Conservation (phyloP, 768 basidiomycete genomes). For the Termitomyces sp. region DNA sequence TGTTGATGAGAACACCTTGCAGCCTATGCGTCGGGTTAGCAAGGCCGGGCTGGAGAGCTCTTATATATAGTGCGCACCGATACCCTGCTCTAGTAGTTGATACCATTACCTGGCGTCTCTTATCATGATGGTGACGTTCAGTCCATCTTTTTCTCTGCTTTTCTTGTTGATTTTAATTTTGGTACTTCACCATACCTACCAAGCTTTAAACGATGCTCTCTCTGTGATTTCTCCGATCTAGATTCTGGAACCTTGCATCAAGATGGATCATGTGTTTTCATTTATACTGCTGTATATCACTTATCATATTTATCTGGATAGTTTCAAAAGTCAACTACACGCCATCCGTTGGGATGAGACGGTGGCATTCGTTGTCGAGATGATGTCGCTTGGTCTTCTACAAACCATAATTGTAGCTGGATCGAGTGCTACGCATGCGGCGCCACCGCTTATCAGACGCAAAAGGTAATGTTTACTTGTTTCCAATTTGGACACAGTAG, state of each 20-base stretch:
- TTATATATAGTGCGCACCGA: constrained; percentile 6
- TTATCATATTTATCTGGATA: constrained; percentile 7
- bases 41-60: constrained; percentile 89
- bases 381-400: no score
- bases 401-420: no score
- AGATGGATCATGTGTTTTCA: background rate
- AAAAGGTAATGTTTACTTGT: no score
- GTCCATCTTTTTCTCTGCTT: background rate
- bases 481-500: no score
- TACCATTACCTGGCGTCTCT: background rate
- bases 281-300: background rate
- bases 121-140: background rate
- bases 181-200: constrained; percentile 3
- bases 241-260: constrained; percentile 1
- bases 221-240: constrained; percentile 1
- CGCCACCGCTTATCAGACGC: no score
- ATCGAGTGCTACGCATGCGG: no score
- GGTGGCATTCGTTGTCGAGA: background rate
- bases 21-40: constrained; percentile 85
- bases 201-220: background rate
- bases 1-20: constrained; percentile 82
- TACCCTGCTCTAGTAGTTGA: constrained; percentile 3
- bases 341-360: background rate
- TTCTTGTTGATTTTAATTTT: background rate
- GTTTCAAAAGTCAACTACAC: background rate